These are phyloP conservation scores for Luzula sylvatica DNA, from an alignment of 176 grass and related monocot species.

Conservation along the genomic window DNA sequence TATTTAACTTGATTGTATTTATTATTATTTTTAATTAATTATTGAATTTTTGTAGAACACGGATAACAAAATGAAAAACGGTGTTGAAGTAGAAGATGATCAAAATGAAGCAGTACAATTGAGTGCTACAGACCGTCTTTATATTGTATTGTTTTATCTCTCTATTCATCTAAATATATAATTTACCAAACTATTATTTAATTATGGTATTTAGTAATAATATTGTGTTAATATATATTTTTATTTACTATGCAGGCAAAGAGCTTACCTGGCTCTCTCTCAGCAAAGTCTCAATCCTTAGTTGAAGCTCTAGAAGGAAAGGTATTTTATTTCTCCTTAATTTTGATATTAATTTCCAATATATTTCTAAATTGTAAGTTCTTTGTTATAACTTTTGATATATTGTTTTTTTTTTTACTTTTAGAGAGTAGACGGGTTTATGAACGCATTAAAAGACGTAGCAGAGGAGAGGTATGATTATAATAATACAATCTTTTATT, in stretches of 20 bases:
- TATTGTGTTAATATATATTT: slow-evolving; percentile 4
- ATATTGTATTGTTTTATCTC: slow-evolving; percentile 44
- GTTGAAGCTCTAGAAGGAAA: slow-evolving; percentile 83
- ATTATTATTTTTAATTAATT: slow-evolving; percentile 8
- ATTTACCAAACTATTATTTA: background rate
- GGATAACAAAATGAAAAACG: slow-evolving; percentile 91
- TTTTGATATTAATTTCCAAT: slow-evolving; percentile 16
- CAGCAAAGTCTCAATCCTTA: slow-evolving; percentile 54
- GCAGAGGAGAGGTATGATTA: slow-evolving; percentile 76
- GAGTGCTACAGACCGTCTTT: slow-evolving; percentile 53
- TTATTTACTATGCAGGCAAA: slow-evolving; percentile 53
- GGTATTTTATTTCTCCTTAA: slow-evolving; percentile 38
- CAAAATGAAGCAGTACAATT: slow-evolving; percentile 37
- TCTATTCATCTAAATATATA: background rate
- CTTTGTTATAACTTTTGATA: background rate
- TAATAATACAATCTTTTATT: background rate
- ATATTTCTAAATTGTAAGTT: no score
- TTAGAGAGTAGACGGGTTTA: slow-evolving; percentile 81
- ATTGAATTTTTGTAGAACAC: slow-evolving; percentile 32
- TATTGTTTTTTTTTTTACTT: slow-evolving; percentile 15
- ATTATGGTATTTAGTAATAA: background rate
- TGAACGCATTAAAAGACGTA: slow-evolving; percentile 62
- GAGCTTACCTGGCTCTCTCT: slow-evolving; percentile 50
- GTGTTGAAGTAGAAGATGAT: slow-evolving; percentile 50
- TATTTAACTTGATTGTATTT: background rate